Conservation (phyloP, 345 rosid species). For the Bruguiera parviflora region DNA sequence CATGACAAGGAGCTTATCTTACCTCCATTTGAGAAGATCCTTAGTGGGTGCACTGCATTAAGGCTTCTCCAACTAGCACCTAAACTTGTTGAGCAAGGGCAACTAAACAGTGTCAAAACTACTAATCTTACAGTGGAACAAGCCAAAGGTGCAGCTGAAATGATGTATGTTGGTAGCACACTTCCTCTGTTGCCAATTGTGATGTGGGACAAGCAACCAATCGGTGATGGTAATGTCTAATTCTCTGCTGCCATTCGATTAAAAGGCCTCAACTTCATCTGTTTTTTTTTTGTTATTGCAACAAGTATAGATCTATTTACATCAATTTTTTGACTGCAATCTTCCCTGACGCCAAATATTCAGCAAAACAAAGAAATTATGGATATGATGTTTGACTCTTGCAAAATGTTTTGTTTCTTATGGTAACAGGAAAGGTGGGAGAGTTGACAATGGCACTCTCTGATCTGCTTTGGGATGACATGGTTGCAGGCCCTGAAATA, state of each 20-base stretch:
- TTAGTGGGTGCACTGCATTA: slow-evolving; percentile 64
- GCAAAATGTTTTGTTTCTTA: background rate
- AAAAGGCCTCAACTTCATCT: background rate
- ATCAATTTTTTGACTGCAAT: no score
- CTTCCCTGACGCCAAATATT: no score
- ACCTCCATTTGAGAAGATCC: slow-evolving; percentile 61
- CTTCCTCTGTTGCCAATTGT: slow-evolving; percentile 57
- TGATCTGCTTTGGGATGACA: slow-evolving; percentile 64
- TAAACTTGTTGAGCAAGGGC: slow-evolving; percentile 50
- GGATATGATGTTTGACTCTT: background rate
- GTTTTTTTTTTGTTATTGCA: background rate
- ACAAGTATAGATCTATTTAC: no score
- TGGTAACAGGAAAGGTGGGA: slow-evolving; percentile 54
- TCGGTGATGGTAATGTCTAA: slow-evolving; percentile 56
- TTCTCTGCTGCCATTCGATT: background rate
- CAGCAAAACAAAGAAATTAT: background rate
- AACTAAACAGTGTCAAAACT: slow-evolving; percentile 39
- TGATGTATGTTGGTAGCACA: slow-evolving; percentile 72
- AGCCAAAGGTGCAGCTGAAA: slow-evolving; percentile 50
- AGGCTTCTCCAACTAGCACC: slow-evolving; percentile 61
- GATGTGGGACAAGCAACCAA: slow-evolving; percentile 58
- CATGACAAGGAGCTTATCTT: slow-evolving; percentile 50
- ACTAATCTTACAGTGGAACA: slow-evolving; percentile 40
- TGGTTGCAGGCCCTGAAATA: slow-evolving; percentile 50
- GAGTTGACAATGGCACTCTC: slow-evolving; percentile 65